Evolutionary conservation across 1,139 yeast genomes (phyloP).

Genomic region (Candida dubliniensis): DNA sequence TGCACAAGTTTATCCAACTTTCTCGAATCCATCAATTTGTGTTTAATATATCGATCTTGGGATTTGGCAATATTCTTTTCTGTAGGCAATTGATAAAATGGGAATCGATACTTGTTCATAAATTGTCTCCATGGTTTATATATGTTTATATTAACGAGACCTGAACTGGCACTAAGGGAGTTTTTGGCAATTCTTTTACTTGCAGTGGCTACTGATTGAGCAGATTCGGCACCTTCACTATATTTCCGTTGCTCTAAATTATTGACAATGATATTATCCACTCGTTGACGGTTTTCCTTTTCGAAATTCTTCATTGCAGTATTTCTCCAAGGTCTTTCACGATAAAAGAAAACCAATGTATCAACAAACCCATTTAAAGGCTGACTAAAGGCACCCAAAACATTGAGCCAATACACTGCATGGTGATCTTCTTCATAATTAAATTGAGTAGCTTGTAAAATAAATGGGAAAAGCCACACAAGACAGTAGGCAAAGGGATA

Average conservation of each 20-base stretch:
- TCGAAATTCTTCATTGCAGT: constrained; percentile 44
- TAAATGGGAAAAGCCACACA: constrained; percentile 79
- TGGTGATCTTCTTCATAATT: constrained; percentile 47
- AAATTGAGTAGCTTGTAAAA: constrained; percentile 63
- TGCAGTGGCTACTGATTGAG: constrained; percentile 19
- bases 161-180: constrained; percentile 26
- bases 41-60: constrained; percentile 25
- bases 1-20: constrained; percentile 2
- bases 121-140: constrained; percentile 39
- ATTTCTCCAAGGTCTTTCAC: constrained; percentile 77
- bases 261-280: constrained; percentile 24
- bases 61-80: constrained; percentile 31
- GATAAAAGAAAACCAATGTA: constrained; percentile 67
- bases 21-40: constrained; percentile 13
- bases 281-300: constrained; percentile 32
- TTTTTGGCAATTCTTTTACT: constrained; percentile 27
- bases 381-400: constrained; percentile 71
- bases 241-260: constrained; percentile 8
- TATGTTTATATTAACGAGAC: constrained; percentile 23
- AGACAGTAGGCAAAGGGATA: constrained; percentile 82
- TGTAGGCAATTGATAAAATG: constrained; percentile 45
- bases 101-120: constrained; percentile 36
- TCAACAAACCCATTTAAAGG: constrained; percentile 82
- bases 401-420: constrained; percentile 64
- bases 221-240: constrained; percentile 6